phyloP scores from a whole-genome alignment of 495 filamentous ascomycete genomes.

The Xylaria venustula region DNA sequence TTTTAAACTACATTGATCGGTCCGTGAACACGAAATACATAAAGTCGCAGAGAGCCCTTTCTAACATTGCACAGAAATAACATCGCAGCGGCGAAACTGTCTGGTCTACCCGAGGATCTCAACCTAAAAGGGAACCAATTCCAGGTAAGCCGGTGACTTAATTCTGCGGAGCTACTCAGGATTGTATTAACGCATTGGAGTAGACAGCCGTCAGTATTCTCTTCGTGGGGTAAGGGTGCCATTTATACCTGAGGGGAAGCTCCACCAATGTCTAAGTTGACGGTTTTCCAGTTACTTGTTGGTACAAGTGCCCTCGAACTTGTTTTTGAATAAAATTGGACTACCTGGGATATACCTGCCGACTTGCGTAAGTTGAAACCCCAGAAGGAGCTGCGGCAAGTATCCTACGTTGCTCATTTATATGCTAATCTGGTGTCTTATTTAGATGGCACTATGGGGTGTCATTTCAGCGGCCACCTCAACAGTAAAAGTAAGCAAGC shows the following conservation, averaged over 20 bases:
- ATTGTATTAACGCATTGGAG: conserved; percentile 8
- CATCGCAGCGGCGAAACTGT: conserved; percentile 52
- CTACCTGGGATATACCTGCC: conserved; percentile 66
- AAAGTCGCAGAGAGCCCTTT: background rate
- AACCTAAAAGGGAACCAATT: conserved; percentile 43
- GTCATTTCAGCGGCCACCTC: conserved; percentile 65
- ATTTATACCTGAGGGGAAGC: background rate
- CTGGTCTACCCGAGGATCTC: conserved; percentile 48
- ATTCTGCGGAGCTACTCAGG: conserved; percentile 20
- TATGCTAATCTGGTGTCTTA: conserved; percentile 12
- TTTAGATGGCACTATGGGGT: conserved; percentile 68
- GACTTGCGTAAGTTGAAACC: conserved; percentile 37
- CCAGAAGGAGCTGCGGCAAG: no score
- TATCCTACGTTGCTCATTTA: no score
- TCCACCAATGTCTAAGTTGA: background rate
- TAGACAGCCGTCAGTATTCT: conserved; percentile 65
- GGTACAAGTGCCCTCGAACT: conserved; percentile 61
- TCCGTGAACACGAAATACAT: conserved; percentile 31
- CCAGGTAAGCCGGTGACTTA: conserved; percentile 38
- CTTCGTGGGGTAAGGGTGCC: conserved; percentile 69
- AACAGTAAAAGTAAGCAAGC: conserved; percentile 41
- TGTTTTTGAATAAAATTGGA: conserved; percentile 57
- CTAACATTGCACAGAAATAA: conserved; percentile 40
- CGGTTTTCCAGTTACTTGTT: conserved; percentile 46
- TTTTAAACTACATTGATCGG: conserved; percentile 79